A percentile compares a stretch with the other conserved stretches of the same genome.
Evolutionary conservation across 164 flowering plant genomes (phyloP).

Genomic region (Berberis vulgaris): DNA sequence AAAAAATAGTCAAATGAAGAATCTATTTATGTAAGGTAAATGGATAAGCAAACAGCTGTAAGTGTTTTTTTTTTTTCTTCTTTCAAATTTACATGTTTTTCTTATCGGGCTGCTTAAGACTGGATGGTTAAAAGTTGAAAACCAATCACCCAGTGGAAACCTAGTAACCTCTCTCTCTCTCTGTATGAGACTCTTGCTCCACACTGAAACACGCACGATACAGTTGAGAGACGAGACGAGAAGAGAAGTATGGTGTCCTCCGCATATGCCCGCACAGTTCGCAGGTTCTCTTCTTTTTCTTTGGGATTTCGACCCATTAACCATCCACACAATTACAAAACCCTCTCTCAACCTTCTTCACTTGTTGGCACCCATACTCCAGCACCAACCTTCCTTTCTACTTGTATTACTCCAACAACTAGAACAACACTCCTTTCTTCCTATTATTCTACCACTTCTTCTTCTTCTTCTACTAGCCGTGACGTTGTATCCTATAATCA

Average conservation of each 20-base stretch:
- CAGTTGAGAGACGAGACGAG: background rate
- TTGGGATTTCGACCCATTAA: background rate
- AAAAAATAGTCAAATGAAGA: background rate
- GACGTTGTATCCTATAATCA: no score
- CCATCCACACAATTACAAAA: background rate
- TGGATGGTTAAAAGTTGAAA: no score
- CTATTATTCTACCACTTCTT: background rate
- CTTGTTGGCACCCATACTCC: no score
- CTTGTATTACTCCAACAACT: no score
- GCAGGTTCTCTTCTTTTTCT: conserved; percentile 1
- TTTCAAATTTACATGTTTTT: no score
- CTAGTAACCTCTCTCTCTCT: background rate
- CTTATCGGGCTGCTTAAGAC: no score
- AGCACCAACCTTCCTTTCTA: no score
- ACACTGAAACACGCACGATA: no score
- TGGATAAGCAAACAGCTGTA: no score
- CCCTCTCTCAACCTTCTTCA: background rate
- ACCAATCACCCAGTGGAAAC: no score
- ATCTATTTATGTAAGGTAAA: background rate
- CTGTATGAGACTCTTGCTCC: no score
- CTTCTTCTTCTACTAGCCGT: background rate
- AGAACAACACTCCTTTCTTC: background rate
- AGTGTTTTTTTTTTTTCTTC: no score
- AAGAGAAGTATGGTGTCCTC: background rate
- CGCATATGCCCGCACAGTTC: background rate